phyloP scores from a whole-genome alignment of 768 basidiomycete genomes.

The Boletus pseudopeckii region DNA sequence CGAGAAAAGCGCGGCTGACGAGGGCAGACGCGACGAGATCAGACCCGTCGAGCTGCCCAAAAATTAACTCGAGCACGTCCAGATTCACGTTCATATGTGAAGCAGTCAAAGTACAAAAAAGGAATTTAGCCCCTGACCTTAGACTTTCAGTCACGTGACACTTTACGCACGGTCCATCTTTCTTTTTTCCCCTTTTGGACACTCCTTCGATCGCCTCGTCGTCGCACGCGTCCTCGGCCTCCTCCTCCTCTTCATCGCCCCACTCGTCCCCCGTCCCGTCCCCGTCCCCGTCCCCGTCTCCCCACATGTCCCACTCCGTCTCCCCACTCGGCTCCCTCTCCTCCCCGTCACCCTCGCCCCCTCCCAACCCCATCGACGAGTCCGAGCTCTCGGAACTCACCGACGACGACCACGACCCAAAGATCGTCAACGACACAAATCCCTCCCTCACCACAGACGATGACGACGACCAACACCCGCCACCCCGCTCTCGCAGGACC shows the following conservation, averaged over 20 bases:
- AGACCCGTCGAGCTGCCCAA: slow-evolving; percentile 44
- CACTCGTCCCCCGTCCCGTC: not conserved
- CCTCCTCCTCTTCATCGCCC: not conserved
- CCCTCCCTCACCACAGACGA: slow-evolving; percentile 19
- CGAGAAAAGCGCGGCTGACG: slow-evolving; percentile 63
- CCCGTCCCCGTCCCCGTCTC: not conserved
- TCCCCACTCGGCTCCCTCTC: slow-evolving; percentile 57
- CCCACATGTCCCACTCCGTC: slow-evolving; percentile 24
- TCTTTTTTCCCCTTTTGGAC: slow-evolving; percentile 14
- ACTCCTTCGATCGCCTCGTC: slow-evolving; percentile 19
- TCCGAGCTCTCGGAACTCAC: slow-evolving; percentile 84
- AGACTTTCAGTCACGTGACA: slow-evolving; percentile 12
- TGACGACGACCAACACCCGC: slow-evolving; percentile 18
- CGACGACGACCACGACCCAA: slow-evolving; percentile 67
- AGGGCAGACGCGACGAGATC: slow-evolving; percentile 61
- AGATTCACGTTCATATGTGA: slow-evolving; percentile 52
- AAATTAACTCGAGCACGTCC: slow-evolving; percentile 72
- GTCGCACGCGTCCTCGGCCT: slow-evolving; percentile 19
- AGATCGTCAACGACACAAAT: slow-evolving; percentile 30
- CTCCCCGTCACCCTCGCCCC: slow-evolving; percentile 65
- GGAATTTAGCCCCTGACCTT: slow-evolving; percentile 6
- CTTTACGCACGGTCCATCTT: slow-evolving; percentile 22
- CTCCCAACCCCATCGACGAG: slow-evolving; percentile 41
- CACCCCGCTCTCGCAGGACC: slow-evolving; percentile 15
- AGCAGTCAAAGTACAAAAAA: not conserved